These are phyloP conservation scores for Melanogaster broomeanus DNA, from an alignment of 768 basidiomycete genomes.

Conservation along the genomic window DNA sequence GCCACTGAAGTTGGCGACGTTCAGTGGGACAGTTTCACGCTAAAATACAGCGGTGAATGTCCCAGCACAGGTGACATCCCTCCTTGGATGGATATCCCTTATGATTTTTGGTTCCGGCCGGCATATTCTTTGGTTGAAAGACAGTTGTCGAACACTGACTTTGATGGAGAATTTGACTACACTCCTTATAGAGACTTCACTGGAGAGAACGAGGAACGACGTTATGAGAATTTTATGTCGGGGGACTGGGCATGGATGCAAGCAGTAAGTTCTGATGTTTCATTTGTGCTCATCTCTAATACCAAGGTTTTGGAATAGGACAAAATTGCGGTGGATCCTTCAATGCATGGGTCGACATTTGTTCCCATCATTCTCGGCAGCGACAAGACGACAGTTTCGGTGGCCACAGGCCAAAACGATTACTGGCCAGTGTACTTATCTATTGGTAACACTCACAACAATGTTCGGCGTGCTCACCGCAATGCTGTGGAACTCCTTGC, in stretches of 20 bases:
- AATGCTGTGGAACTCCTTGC: conserved; percentile 12
- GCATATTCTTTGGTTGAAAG: conserved; percentile 12
- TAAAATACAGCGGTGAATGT: conserved; percentile 24
- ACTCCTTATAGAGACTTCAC: conserved; percentile 13
- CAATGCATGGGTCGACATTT: conserved; percentile 17
- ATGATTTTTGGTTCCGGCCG: conserved; percentile 28
- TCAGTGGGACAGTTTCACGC: conserved; percentile 37
- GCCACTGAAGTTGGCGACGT: conserved; percentile 33
- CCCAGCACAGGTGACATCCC: background rate
- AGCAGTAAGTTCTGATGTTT: background rate
- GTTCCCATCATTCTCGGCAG: conserved; percentile 16
- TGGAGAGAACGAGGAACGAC: background rate
- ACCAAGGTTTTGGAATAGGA: conserved; percentile 18
- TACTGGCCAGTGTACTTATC: conserved; percentile 19
- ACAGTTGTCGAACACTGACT: conserved; percentile 25
- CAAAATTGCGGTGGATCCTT: conserved; percentile 16
- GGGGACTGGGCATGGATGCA: conserved; percentile 13
- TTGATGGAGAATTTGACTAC: conserved; percentile 20
- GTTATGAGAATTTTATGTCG: conserved; percentile 7
- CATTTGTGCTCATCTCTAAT: background rate
- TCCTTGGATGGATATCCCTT: conserved; percentile 27
- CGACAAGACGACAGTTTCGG: conserved; percentile 18
- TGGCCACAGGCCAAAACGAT: conserved; percentile 15
- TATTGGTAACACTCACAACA: conserved; percentile 17
- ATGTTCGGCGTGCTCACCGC: conserved; percentile 6